phyloP scores from a whole-genome alignment of 1,284 basidiomycete genomes.

The Cryptococcus wingfieldii region DNA sequence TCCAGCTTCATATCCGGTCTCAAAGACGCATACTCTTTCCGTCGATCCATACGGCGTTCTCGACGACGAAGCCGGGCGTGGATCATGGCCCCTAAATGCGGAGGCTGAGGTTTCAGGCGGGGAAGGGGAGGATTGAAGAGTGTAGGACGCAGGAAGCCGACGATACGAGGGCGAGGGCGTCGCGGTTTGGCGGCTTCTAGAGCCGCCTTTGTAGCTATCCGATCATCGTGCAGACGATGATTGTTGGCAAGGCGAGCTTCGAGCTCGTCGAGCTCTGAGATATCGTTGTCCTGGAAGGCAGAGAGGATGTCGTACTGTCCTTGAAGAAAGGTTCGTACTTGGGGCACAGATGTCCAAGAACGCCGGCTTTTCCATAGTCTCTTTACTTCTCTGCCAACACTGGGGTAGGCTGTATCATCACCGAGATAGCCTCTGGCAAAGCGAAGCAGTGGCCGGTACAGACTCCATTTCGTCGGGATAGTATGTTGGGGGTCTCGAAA shows the following conservation, averaged over 20 bases:
- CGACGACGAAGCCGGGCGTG: constrained; percentile 55
- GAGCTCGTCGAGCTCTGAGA: constrained; percentile 46
- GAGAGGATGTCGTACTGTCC: constrained; percentile 23
- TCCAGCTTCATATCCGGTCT: constrained; percentile 57
- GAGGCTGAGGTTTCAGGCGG: constrained; percentile 69
- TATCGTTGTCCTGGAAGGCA: neutral
- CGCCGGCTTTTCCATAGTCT: constrained; percentile 20
- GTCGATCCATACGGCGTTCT: constrained; percentile 51
- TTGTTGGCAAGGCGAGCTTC: constrained; percentile 51
- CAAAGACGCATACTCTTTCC: constrained; percentile 45
- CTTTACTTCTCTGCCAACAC: constrained; percentile 11
- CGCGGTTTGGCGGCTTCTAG: neutral
- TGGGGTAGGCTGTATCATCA: neutral
- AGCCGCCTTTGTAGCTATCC: constrained; percentile 4
- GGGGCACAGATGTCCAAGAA: constrained; percentile 13
- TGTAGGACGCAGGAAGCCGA: constrained; percentile 61
- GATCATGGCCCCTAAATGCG: constrained; percentile 65
- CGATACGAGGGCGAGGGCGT: constrained; percentile 63
- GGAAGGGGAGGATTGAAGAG: constrained; percentile 65
- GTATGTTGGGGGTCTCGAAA: constrained; percentile 67
- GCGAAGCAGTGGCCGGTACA: constrained; percentile 67
- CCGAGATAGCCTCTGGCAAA: constrained; percentile 50
- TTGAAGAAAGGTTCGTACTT: constrained; percentile 18
- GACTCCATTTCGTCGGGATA: constrained; percentile 65
- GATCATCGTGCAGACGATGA: constrained; percentile 37